phyloP scores from a whole-genome alignment of 176 grass and related monocot genomes.

The Aegilops speltoides region DNA sequence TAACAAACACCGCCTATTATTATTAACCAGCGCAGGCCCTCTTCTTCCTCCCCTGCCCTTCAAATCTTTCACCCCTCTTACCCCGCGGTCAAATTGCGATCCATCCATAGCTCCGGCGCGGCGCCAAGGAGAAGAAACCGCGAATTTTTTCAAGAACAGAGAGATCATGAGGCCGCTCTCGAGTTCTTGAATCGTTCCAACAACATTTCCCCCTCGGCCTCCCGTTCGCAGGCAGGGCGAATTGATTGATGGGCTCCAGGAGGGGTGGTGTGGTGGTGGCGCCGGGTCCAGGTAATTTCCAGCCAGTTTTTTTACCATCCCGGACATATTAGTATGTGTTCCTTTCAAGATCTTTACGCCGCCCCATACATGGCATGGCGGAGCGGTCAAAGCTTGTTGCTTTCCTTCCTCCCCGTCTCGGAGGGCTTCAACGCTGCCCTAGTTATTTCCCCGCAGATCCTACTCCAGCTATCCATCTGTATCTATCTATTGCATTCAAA shows the following conservation, averaged over 20 bases:
- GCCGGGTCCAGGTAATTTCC: slow-evolving; percentile 39
- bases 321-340: slow-evolving; percentile 39
- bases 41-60: slow-evolving; percentile 40
- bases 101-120: slow-evolving; percentile 12
- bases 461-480: slow-evolving; percentile 40
- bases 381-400: slow-evolving; percentile 63
- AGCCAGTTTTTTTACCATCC: slow-evolving; percentile 17
- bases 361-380: slow-evolving; percentile 41
- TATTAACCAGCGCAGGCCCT: not conserved
- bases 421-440: slow-evolving; percentile 46
- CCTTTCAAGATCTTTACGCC: slow-evolving; percentile 57
- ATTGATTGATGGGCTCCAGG: slow-evolving; percentile 20
- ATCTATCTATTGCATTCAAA: slow-evolving; percentile 32
- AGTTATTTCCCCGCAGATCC: slow-evolving; percentile 47
- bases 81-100: slow-evolving; percentile 45
- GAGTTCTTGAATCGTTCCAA: slow-evolving; percentile 22
- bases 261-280: slow-evolving; percentile 35
- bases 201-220: not conserved
- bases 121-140: not conserved
- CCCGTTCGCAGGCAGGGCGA: slow-evolving; percentile 3
- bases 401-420: slow-evolving; percentile 43
- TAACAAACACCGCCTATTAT: slow-evolving; percentile 43
- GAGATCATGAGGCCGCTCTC: slow-evolving; percentile 13
- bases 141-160: not conserved
- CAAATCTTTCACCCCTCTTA: slow-evolving; percentile 44